Evolutionary conservation across 2,329 filamentous ascomycete genomes (phyloP).

Genomic region (Colletotrichum spaethianum): DNA sequence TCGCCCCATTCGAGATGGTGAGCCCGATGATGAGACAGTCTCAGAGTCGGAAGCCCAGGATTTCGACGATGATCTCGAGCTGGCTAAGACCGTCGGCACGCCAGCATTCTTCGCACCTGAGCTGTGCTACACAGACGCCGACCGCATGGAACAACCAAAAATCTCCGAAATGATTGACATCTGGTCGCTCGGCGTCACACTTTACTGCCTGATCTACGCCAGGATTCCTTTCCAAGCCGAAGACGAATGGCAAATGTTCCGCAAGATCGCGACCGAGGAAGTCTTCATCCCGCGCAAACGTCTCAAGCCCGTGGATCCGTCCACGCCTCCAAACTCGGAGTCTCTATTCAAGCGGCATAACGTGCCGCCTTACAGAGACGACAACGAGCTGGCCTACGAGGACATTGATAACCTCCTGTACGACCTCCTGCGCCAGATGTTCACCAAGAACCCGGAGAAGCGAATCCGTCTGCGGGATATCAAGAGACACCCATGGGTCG

Average conservation of each 20-base stretch:
- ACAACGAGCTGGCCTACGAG: constrained; percentile 87
- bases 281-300: constrained; percentile 88
- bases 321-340: constrained; percentile 67
- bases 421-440: constrained; percentile 83
- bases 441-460: constrained; percentile 90
- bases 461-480: constrained; percentile 92
- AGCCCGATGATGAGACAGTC: constrained; percentile 80
- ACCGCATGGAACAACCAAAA: constrained; percentile 74
- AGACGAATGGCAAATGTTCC: constrained; percentile 93
- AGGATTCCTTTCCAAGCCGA: constrained; percentile 94
- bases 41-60: constrained; percentile 88
- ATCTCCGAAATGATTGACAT: constrained; percentile 96
- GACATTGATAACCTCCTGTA: constrained; percentile 84
- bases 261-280: constrained; percentile 92
- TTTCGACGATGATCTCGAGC: constrained; percentile 91
- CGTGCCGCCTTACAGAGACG: constrained; percentile 78
- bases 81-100: constrained; percentile 98
- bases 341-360: constrained; percentile 72
- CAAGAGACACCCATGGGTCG: constrained; percentile 94
- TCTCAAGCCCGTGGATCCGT: constrained; percentile 80
- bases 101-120: constrained; percentile 98
- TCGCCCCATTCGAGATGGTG: constrained; percentile 85
- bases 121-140: constrained; percentile 88
- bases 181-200: constrained; percentile 95
- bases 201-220: constrained; percentile 95